Percentiles rank a stretch among this genome's conserved stretches.
These are phyloP conservation scores for Saccharomycopsis selenospora DNA, from an alignment of 805 yeast genomes.

Conservation along the genomic window DNA sequence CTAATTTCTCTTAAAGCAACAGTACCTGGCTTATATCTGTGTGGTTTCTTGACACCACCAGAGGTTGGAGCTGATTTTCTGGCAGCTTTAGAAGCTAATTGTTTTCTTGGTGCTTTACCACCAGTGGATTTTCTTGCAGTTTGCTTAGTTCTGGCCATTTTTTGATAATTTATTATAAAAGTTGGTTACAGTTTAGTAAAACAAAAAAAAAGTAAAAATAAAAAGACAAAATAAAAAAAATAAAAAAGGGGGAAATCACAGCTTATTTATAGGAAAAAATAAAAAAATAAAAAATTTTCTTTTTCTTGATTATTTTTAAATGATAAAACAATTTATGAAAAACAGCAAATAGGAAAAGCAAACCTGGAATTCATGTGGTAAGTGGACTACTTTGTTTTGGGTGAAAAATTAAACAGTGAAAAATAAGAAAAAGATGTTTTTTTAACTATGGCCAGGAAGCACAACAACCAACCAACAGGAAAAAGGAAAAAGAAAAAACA, in stretches of 20 bases:
- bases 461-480: no score
- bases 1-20: slow-evolving; percentile 88
- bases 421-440: no score
- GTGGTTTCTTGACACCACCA: slow-evolving; percentile 88
- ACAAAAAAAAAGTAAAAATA: background rate
- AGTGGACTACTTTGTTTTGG: no score
- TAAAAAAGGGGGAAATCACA: background rate
- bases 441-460: no score
- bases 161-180: slow-evolving; percentile 7
- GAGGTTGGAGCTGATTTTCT: slow-evolving; percentile 78
- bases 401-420: no score
- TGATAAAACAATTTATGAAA: no score
- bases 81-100: slow-evolving; percentile 84
- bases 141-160: slow-evolving; percentile 83
- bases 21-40: slow-evolving; percentile 92
- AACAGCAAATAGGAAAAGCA: no score
- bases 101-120: slow-evolving; percentile 92
- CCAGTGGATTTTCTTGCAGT: slow-evolving; percentile 86
- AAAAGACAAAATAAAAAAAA: background rate
- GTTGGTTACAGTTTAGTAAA: background rate
- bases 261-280: background rate
- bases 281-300: no score
- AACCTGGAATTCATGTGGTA: no score
- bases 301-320: no score
- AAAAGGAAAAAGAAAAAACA: no score